Evolutionary conservation across 2,329 filamentous ascomycete species (phyloP).

Genomic region (Endoconidiophora polonica): DNA sequence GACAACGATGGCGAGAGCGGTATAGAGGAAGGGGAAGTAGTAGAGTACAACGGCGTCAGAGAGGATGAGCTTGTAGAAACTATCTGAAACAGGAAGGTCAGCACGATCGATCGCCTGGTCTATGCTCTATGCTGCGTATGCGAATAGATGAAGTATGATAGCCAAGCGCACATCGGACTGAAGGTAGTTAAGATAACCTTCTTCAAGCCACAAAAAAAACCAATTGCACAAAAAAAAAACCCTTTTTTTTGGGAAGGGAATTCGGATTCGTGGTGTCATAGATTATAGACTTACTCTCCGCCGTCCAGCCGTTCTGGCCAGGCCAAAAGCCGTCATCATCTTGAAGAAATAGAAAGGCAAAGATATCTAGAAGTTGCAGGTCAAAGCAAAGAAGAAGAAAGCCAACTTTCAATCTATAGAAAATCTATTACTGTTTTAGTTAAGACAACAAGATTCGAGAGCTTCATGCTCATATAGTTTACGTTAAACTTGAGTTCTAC

Average conservation of each 20-base stretch:
- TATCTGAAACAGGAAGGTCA: conserved; percentile 11
- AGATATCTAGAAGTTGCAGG: background rate
- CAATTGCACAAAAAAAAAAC: background rate
- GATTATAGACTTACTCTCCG: conserved; percentile 26
- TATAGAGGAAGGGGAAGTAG: conserved; percentile 16
- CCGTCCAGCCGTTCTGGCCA: conserved; percentile 31
- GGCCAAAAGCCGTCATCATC: conserved; percentile 34
- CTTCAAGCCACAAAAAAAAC: no score
- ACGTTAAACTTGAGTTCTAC: no score
- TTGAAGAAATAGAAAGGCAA: background rate
- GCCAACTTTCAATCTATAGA: no score
- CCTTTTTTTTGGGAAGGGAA: background rate
- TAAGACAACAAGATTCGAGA: no score
- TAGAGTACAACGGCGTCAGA: conserved; percentile 17
- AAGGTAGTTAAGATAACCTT: no score
- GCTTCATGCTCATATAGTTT: no score
- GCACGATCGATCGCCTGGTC: background rate
- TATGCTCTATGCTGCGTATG: background rate
- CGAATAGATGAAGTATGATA: background rate
- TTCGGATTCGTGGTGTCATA: background rate
- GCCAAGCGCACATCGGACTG: background rate
- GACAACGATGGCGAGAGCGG: no score
- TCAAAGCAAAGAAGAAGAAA: background rate
- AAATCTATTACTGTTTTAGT: no score
- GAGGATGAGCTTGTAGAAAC: conserved; percentile 18